phyloP scores from a whole-genome alignment of 1,139 yeast species.

The Candida buenavistaensis region DNA sequence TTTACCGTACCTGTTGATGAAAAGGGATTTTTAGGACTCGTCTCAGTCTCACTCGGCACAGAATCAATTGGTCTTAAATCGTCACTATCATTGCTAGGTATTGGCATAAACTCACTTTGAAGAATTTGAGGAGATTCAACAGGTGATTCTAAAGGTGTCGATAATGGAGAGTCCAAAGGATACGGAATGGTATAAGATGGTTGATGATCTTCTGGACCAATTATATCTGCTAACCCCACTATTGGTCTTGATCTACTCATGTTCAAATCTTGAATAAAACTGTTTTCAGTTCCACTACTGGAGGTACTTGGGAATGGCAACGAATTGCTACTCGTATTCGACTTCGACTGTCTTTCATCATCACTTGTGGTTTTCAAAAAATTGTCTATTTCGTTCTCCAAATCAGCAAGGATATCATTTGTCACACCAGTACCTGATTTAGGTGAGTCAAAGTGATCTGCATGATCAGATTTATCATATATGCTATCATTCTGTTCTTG shows the following conservation, averaged over 20 bases:
- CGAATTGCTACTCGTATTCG: conserved; percentile 3
- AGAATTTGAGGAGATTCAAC: conserved; percentile 10
- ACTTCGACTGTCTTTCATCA: background rate
- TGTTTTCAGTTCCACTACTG: conserved; percentile 5
- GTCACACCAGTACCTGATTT: conserved; percentile 7
- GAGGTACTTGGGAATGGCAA: conserved; percentile 6
- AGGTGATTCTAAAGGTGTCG: conserved; percentile 11
- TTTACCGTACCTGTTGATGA: background rate
- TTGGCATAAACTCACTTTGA: conserved; percentile 11
- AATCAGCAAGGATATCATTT: conserved; percentile 12
- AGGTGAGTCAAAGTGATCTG: conserved; percentile 4
- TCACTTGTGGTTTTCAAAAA: conserved; percentile 11
- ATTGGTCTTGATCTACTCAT: conserved; percentile 8
- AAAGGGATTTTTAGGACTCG: conserved; percentile 1
- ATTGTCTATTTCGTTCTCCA: conserved; percentile 15
- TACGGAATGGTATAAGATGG: conserved; percentile 7
- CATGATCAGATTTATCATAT: background rate
- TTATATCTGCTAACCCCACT: conserved; percentile 7
- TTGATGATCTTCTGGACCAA: conserved; percentile 1
- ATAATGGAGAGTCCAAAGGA: conserved; percentile 7
- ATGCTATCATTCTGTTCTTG: background rate
- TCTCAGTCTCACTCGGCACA: background rate
- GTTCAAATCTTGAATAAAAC: conserved; percentile 6
- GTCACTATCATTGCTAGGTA: conserved; percentile 3
- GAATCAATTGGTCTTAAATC: background rate